These are phyloP conservation scores for Mycena kentingensis DNA, from an alignment of 768 basidiomycete genomes.

Conservation along the genomic window DNA sequence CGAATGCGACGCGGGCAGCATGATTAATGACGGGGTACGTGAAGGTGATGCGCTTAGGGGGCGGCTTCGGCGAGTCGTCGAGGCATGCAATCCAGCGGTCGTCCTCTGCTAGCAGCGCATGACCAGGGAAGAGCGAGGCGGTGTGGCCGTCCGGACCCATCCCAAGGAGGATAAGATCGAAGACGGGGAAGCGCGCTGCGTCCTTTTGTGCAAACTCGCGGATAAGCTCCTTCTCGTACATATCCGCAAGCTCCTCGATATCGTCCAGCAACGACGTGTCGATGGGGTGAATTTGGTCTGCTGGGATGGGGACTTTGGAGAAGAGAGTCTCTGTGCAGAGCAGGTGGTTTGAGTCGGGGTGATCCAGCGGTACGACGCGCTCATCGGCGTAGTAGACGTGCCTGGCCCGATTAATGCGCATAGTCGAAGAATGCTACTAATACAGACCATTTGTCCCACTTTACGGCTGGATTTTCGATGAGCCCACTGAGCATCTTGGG, in stretches of 20 bases:
- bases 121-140: slow-evolving; percentile 95
- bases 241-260: slow-evolving; percentile 78
- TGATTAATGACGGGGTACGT: slow-evolving; percentile 92
- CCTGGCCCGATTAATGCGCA: slow-evolving; percentile 49
- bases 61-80: slow-evolving; percentile 93
- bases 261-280: slow-evolving; percentile 67
- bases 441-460: slow-evolving; percentile 94
- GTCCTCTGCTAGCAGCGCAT: slow-evolving; percentile 76
- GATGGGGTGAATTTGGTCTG: slow-evolving; percentile 79
- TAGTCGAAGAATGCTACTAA: neutral
- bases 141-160: slow-evolving; percentile 99
- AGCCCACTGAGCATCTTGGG: slow-evolving; percentile 80
- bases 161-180: slow-evolving; percentile 95
- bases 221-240: slow-evolving; percentile 84
- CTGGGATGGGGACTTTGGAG: slow-evolving; percentile 79
- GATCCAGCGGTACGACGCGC: slow-evolving; percentile 89
- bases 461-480: slow-evolving; percentile 60
- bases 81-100: slow-evolving; percentile 95
- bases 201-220: slow-evolving; percentile 90
- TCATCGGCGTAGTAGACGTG: slow-evolving; percentile 98
- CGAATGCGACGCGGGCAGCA: slow-evolving; percentile 85
- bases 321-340: slow-evolving; percentile 76
- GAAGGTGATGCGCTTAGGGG: slow-evolving; percentile 85
- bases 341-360: slow-evolving; percentile 89
- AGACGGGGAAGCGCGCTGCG: slow-evolving; percentile 93